Evolutionary conservation across 164 flowering plant genomes (phyloP).

Genomic region (Nymphaea thermarum): DNA sequence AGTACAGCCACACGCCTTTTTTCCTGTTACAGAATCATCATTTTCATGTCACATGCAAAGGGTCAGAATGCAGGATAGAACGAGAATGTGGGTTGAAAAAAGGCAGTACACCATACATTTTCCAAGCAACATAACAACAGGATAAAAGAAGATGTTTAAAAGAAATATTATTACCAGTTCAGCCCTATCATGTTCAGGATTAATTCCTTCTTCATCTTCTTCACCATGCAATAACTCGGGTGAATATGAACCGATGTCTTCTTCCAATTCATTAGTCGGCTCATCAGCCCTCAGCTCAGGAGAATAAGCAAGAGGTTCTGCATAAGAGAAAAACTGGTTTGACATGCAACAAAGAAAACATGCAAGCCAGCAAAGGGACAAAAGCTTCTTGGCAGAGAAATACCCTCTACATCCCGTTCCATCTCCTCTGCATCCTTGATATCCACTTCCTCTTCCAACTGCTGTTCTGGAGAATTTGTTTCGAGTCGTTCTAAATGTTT

Average conservation of each 20-base stretch:
- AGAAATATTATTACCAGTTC: conserved; percentile 40
- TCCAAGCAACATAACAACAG: background rate
- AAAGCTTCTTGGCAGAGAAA: background rate
- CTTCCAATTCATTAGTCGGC: conserved; percentile 40
- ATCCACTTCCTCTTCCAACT: conserved; percentile 21
- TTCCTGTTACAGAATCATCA: conserved; percentile 36
- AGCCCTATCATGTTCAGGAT: conserved; percentile 83
- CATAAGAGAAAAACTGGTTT: background rate
- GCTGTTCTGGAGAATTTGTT: conserved; percentile 28
- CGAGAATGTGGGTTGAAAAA: too few species aligned
- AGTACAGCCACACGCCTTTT: conserved; percentile 52
- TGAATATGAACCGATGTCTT: conserved; percentile 86
- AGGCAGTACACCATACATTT: too few species aligned
- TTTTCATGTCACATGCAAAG: background rate
- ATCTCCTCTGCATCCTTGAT: conserved; percentile 29
- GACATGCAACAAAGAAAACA: background rate
- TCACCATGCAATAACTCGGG: conserved; percentile 77
- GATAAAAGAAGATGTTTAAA: background rate
- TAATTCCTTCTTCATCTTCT: conserved; percentile 78
- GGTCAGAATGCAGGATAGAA: background rate
- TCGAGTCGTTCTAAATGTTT: conserved; percentile 68
- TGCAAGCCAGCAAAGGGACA: background rate
- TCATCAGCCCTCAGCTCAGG: conserved; percentile 38
- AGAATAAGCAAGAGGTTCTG: conserved; percentile 38
- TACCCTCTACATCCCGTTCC: conserved; percentile 38